phyloP scores from a whole-genome alignment of 805 yeast species.

The Ogataea ramenticola region DNA sequence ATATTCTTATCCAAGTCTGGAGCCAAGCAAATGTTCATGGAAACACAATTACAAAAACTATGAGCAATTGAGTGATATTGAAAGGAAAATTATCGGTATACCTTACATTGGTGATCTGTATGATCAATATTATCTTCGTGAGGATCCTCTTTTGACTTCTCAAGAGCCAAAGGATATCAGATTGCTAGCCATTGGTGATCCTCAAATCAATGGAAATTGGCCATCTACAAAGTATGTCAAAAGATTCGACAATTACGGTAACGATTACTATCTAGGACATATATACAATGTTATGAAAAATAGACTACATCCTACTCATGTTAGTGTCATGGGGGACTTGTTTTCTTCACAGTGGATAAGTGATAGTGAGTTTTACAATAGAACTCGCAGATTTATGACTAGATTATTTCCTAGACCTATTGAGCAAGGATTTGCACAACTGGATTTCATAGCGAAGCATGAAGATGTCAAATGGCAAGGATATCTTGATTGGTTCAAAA shows the following conservation, averaged over 20 bases:
- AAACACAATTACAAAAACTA: constrained; percentile 15
- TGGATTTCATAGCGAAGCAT: constrained; percentile 42
- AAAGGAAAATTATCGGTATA: constrained; percentile 10
- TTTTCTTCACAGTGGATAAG: constrained; percentile 93
- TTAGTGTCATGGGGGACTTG: constrained; percentile 87
- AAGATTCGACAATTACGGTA: constrained; percentile 78
- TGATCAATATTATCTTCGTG: constrained; percentile 22
- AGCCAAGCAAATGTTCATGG: constrained; percentile 58
- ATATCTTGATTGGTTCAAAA: constrained; percentile 30
- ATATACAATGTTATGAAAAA: constrained; percentile 59
- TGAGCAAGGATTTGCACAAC: constrained; percentile 39
- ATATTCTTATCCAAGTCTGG: constrained; percentile 67
- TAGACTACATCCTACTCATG: constrained; percentile 67
- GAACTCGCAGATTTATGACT: constrained; percentile 70
- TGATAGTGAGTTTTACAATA: constrained; percentile 75
- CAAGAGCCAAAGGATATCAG: constrained; percentile 32
- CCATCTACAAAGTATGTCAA: constrained; percentile 62
- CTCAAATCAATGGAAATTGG: constrained; percentile 92
- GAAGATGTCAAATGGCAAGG: constrained; percentile 48
- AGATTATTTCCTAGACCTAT: constrained; percentile 57
- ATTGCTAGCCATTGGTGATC: constrained; percentile 87
- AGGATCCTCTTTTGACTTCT: constrained; percentile 9
- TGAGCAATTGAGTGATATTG: constrained; percentile 11
- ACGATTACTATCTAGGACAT: constrained; percentile 85
- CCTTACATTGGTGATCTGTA: constrained; percentile 30